Base-by-base conservation (phyloP, 495 filamentous ascomycete species). In the Annulohypoxylon bovei region DNA sequence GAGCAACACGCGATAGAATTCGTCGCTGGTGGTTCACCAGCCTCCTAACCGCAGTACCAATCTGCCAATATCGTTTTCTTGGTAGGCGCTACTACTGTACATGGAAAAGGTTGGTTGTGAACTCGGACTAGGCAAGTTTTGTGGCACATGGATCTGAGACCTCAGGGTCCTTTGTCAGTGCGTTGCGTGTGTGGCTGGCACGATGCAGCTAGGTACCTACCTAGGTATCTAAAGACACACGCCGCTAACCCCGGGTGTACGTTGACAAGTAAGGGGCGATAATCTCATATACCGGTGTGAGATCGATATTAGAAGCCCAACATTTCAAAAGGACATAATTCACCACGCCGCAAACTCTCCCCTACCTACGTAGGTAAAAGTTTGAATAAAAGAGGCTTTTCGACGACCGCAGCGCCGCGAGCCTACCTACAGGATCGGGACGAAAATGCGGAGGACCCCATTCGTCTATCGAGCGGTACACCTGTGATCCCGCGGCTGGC, bases 361-460 rank as follows among this genome's bases (percentile, higher is more conserved):
- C 37, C 5, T 40, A n/a, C 37, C 14, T 40, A 12, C 35, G n/a
- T 42, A 42, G 4, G 6, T 18, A 42, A 18, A 42, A 42, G 39
- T 28, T 50, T 4, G 25, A 14, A 14, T 12, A 7, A 25, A 50
- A 25, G 46, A 28, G 23, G 46, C 25, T 59, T 33, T 59, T 52
- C 23, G 11, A 42, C 23, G 11, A 18, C 11, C 32, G 39, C 46
- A 35, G 61, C 53, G 70, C 62, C 33, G 66, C 71, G 62, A 73
- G 71, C 71, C 71, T 66, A 49, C 71, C 62, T 64, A 70, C 71
- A 70, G 66, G 62, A 70, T 66, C 62, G 70, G 66, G 27, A 70
- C 66, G 70, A 72, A 64, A 68, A 70, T 40, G 65, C 56, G 54
- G 60, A 57, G 50, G 49, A 46, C 12, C 47, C 35, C 60, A 62